A percentile compares a stretch with the other conserved stretches of the same genome.
phyloP scores from a whole-genome alignment of 768 basidiomycete genomes.

The Podaxis rugospora region DNA sequence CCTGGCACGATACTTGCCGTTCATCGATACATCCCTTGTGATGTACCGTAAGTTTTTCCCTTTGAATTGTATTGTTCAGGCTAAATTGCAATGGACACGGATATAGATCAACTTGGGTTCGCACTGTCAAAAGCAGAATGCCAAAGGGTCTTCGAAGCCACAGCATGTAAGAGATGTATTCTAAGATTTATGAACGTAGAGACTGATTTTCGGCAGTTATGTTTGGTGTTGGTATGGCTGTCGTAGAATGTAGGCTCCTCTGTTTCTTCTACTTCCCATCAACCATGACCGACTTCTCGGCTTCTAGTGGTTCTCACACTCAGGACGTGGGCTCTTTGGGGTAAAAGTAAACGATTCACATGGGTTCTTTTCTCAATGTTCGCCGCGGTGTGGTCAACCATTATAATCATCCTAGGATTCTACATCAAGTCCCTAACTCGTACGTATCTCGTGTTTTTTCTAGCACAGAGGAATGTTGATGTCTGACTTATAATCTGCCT shows the following conservation, averaged over 20 bases:
- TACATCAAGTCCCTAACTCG: not conserved
- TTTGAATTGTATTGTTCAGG: not conserved
- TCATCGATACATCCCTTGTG: not conserved
- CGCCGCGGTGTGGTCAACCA: too few species aligned
- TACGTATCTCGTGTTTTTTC: not conserved
- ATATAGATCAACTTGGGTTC: not conserved
- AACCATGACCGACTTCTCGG: not conserved
- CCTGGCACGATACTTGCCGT: constrained; percentile 9
- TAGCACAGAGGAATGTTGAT: not conserved
- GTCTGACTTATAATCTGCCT: not conserved
- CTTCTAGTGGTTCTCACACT: not conserved
- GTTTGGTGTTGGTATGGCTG: not conserved
- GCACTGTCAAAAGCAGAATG: not conserved
- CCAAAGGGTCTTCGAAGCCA: not conserved
- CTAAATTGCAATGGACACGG: not conserved
- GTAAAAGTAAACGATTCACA: not conserved
- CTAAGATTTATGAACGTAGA: not conserved
- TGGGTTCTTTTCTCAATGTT: not conserved
- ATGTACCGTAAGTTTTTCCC: not conserved
- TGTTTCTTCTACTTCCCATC: not conserved
- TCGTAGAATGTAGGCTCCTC: not conserved
- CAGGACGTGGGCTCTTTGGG: constrained; percentile 3
- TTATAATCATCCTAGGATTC: not conserved
- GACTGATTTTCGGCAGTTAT: not conserved
- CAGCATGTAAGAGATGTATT: not conserved